Base-by-base conservation (phyloP, 306 rosid species). In the Ziziphus jujuba region DNA sequence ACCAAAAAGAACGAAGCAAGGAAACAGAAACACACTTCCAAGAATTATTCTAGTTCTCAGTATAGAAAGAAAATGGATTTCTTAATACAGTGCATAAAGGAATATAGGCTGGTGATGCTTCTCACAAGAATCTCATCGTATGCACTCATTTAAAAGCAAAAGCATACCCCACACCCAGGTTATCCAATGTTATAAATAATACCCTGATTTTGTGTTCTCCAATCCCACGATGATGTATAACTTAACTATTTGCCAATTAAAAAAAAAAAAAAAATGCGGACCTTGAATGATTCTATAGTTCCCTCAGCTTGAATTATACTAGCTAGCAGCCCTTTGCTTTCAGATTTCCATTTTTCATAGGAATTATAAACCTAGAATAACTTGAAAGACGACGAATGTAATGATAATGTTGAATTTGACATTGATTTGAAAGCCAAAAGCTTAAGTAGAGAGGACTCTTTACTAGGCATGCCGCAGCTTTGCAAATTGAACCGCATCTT, bases 401-500 rank as follows among this genome's bases (percentile, higher is more conserved):
- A 55, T 14, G 53, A 59, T n/a, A n/a, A 24, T 21, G 1, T 51
- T n/a, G 45, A 58, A 70, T 47, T 17, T 44, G 68, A 7, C 15
- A 5, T n/a, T 60, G 14, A n/a, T 31, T 23, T 31, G 47, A 36
- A 35, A 43, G 43, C 75, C 49, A 17, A 35, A 23, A 21, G 34
- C 25, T n/a, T 19, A 63, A 61, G 66, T 47, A 21, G 8, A 9
- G 51, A 14, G n/a, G 10, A 20, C 61, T 50, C 4, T 22, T 35
- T 86, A 92, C 98, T 78, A 90, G 79, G 97, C 91, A 61, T 79
- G 77, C 56, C 90, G 87, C 48, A 87, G 75, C 87, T 88, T 92
- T 65, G 91, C 96, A 65, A 92, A 89, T 73, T 75, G 80, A 72
- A 90, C 91, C 20, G 98, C 98, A 83, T 90, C 98, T 81, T 90